These are phyloP conservation scores for Globisporangium nodosum DNA, from an alignment of 352 stramenopile species.

Conservation along the genomic window DNA sequence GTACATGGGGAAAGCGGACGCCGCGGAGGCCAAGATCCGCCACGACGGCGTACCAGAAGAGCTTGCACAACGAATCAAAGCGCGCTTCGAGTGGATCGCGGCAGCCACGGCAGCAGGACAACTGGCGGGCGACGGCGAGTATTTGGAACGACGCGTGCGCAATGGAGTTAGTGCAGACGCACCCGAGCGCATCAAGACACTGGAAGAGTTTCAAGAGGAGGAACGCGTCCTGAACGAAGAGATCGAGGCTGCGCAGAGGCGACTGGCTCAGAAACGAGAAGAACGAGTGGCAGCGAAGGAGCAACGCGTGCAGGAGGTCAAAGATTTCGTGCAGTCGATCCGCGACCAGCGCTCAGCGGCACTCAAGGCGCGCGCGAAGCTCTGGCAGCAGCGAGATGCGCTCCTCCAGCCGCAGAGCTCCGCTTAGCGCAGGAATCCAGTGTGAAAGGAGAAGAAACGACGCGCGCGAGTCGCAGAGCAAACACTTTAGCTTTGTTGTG, in stretches of 20 bases:
- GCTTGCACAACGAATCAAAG: slow-evolving; percentile 29
- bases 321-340: slow-evolving; percentile 25
- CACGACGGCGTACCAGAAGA: slow-evolving; percentile 40
- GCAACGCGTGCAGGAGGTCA: slow-evolving; percentile 25
- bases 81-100: slow-evolving; percentile 36
- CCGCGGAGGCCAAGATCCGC: slow-evolving; percentile 31
- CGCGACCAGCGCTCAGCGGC: slow-evolving; percentile 27
- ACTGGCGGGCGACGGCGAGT: slow-evolving; percentile 3
- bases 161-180: neutral
- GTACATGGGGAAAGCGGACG: slow-evolving; percentile 37
- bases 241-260: slow-evolving; percentile 19
- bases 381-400: slow-evolving; percentile 21
- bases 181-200: slow-evolving; percentile 10
- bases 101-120: slow-evolving; percentile 10
- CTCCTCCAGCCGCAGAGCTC: slow-evolving; percentile 2
- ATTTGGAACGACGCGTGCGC: neutral
- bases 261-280: slow-evolving; percentile 23
- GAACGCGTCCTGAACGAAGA: slow-evolving; percentile 24
- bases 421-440: neutral
- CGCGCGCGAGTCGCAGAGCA: neutral
- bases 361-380: slow-evolving; percentile 24
- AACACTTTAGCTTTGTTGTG: neutral
- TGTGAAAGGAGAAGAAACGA: neutral
- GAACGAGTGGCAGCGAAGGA: slow-evolving; percentile 26
- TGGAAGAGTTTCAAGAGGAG: slow-evolving; percentile 22